phyloP scores from a whole-genome alignment of 768 basidiomycete genomes.

The Termitomyces sp. region DNA sequence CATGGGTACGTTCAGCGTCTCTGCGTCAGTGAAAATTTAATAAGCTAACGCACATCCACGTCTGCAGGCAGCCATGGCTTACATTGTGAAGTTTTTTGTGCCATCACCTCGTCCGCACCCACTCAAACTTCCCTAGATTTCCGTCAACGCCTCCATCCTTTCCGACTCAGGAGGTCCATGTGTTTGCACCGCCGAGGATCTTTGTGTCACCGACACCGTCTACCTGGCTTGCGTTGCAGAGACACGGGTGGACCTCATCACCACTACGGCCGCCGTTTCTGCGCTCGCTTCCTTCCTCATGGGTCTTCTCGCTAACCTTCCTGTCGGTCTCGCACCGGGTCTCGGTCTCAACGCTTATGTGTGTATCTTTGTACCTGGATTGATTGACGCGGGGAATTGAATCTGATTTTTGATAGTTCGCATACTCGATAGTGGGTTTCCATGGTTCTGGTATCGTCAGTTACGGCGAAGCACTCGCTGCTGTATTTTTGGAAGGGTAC shows the following conservation, averaged over 20 bases:
- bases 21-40: not conserved
- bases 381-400: not conserved
- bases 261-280: slow-evolving; percentile 75
- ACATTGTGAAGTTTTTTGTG: slow-evolving; percentile 54
- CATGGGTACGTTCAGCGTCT: slow-evolving; percentile 56
- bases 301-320: slow-evolving; percentile 85
- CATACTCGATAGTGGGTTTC: slow-evolving; percentile 86
- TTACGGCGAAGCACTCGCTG: slow-evolving; percentile 78
- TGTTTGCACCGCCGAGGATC: slow-evolving; percentile 61
- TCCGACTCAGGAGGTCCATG: slow-evolving; percentile 80
- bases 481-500: slow-evolving; percentile 86
- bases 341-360: slow-evolving; percentile 83
- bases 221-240: slow-evolving; percentile 61
- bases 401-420: slow-evolving; percentile 49
- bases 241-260: slow-evolving; percentile 76
- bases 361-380: slow-evolving; percentile 25
- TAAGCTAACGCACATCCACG: slow-evolving; percentile 9
- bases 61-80: slow-evolving; percentile 74
- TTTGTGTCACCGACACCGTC: slow-evolving; percentile 48
- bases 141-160: slow-evolving; percentile 82
- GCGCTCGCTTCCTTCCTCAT: slow-evolving; percentile 77
- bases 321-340: slow-evolving; percentile 86
- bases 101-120: not conserved
- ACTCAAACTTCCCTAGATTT: slow-evolving; percentile 48
- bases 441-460: slow-evolving; percentile 72